Evolutionary conservation across 169 alveolate genomes (phyloP).

Genomic region (Eimeria acervulina): DNA sequence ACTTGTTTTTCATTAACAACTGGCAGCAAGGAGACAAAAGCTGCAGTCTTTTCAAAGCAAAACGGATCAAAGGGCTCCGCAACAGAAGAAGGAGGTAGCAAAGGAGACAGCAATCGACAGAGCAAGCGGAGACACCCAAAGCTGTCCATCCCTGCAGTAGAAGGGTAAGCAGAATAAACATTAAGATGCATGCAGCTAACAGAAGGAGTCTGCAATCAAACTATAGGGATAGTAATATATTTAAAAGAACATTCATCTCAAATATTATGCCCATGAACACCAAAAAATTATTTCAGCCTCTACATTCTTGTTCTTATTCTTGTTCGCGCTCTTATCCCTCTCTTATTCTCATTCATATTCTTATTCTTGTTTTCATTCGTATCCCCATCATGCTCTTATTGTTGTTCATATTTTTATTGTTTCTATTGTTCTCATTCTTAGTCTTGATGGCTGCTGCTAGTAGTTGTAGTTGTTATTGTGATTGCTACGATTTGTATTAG

Average conservation of each 20-base stretch:
- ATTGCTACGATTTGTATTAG: too few relatives aligned
- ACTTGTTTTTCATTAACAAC: constrained; percentile 47
- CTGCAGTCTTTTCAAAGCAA: constrained; percentile 61
- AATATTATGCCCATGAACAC: too few relatives aligned
- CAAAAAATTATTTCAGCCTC: too few relatives aligned
- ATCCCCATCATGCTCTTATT: too few relatives aligned
- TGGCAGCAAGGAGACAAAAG: constrained; percentile 72
- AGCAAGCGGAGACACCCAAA: constrained; percentile 68
- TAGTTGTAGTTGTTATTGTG: too few relatives aligned
- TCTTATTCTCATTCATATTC: too few relatives aligned
- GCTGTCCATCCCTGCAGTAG: constrained; percentile 53
- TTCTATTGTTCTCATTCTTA: neutral
- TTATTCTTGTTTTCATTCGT: too few relatives aligned
- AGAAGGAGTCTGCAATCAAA: neutral
- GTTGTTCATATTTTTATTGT: neutral
- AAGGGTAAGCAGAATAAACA: neutral
- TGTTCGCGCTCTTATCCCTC: too few relatives aligned
- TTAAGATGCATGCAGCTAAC: neutral
- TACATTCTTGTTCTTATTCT: too few relatives aligned
- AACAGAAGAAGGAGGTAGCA: constrained; percentile 69
- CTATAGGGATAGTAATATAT: too few relatives aligned
- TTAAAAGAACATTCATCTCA: too few relatives aligned
- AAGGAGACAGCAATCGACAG: constrained; percentile 9
- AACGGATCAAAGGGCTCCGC: constrained; percentile 46
- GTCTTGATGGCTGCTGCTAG: too few relatives aligned